A percentile compares a stretch with the other conserved stretches of the same genome.
These are phyloP conservation scores for Ilyonectria mors-panacis DNA, from an alignment of 2,329 filamentous ascomycete genomes.

Conservation along the genomic window DNA sequence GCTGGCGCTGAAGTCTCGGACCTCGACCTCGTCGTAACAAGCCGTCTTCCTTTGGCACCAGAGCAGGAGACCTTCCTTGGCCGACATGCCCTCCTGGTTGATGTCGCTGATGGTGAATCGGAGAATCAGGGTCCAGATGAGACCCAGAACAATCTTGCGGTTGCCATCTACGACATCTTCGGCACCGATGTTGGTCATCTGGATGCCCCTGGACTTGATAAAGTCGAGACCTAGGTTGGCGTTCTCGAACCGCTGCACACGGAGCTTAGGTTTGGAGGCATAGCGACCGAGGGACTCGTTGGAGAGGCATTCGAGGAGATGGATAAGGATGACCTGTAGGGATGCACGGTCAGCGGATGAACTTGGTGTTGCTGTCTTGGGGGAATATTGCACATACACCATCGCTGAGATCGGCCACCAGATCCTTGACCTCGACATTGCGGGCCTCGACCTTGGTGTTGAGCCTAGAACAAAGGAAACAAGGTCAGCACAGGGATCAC, in stretches of 20 bases:
- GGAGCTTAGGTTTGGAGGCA: conserved; percentile 94
- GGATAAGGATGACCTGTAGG: conserved; percentile 88
- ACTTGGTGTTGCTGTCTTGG: not conserved
- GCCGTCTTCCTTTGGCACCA: conserved; percentile 99
- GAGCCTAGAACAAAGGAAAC: conserved; percentile 71
- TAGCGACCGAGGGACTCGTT: conserved; percentile 96
- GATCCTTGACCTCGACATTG: conserved; percentile 84
- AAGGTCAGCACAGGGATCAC: conserved; percentile 3
- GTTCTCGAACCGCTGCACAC: conserved; percentile 98
- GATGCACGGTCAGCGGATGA: conserved; percentile 37
- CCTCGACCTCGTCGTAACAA: conserved; percentile 97
- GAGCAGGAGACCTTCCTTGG: conserved; percentile 92
- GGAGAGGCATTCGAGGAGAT: conserved; percentile 96
- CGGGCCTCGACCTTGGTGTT: conserved; percentile 93
- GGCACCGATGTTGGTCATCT: conserved; percentile 98
- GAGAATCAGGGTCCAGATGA: conserved; percentile 99
- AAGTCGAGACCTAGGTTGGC: conserved; percentile 96
- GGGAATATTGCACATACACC: conserved; percentile 76
- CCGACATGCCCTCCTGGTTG: conserved; percentile 97
- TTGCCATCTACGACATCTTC: conserved; percentile 99
- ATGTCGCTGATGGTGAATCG: conserved; percentile 99
- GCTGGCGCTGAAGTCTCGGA: conserved; percentile 93
- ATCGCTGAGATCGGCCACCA: conserved; percentile 92
- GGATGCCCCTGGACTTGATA: conserved; percentile 90
- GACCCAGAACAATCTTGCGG: conserved; percentile 94